Evolutionary conservation across 768 basidiomycete species (phyloP).

Genomic region (Trametopsis cervina): DNA sequence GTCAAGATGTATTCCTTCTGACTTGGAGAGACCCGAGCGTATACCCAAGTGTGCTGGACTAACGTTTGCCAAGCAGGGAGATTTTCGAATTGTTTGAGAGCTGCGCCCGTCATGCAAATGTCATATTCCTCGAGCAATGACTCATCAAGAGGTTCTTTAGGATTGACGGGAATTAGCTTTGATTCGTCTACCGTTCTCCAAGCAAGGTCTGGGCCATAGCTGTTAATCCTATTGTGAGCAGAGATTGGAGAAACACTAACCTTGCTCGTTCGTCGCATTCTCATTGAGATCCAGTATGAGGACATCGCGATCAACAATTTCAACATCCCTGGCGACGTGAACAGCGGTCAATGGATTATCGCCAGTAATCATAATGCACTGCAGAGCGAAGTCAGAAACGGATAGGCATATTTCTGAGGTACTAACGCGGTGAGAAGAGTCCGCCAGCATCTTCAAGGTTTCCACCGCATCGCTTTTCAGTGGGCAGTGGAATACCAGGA

Average conservation of each 20-base stretch:
- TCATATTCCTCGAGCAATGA: slow-evolving; percentile 83
- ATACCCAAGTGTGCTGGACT: slow-evolving; percentile 95
- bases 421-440: slow-evolving; percentile 92
- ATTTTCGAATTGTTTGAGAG: slow-evolving; percentile 81
- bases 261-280: slow-evolving; percentile 60
- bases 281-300: slow-evolving; percentile 89
- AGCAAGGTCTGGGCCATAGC: slow-evolving; percentile 53
- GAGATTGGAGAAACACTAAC: slow-evolving; percentile 35
- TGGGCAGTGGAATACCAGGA: slow-evolving; percentile 98
- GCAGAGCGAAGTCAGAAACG: slow-evolving; percentile 3
- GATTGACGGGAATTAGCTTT: slow-evolving; percentile 82
- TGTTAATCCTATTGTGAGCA: not conserved
- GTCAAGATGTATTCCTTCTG: slow-evolving; percentile 97
- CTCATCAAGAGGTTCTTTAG: slow-evolving; percentile 68
- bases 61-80: slow-evolving; percentile 69
- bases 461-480: slow-evolving; percentile 90
- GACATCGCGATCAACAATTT: slow-evolving; percentile 93
- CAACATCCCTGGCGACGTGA: slow-evolving; percentile 93
- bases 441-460: slow-evolving; percentile 87
- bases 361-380: slow-evolving; percentile 99
- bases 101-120: slow-evolving; percentile 93
- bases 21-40: slow-evolving; percentile 91
- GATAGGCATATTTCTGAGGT: not conserved
- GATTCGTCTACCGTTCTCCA: slow-evolving; percentile 95
- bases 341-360: slow-evolving; percentile 97